Evolutionary conservation across 2,329 filamentous ascomycete genomes (phyloP), one percentile per base, ranked within the genome.

Genomic region (Colletotrichum nymphaeae): DNA sequence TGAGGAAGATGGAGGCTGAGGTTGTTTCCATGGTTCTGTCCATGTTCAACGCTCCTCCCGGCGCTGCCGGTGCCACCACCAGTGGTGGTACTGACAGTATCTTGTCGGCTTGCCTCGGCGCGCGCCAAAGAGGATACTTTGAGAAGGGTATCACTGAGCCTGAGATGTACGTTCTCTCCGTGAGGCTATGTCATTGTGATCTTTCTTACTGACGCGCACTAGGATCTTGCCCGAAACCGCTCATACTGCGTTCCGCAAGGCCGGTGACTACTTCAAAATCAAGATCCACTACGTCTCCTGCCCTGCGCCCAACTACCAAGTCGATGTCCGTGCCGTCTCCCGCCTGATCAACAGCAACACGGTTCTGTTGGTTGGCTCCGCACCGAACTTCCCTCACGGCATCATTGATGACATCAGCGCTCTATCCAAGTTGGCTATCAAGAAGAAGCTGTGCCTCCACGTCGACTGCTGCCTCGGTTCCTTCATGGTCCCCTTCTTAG

Each of bases 1-100:
- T 99, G 65, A 89, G 97, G 79, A 99, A 99, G 90, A 99, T 99
- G 97, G 97, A 99, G 86, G 96, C 97, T 57, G 97, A 99, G 86
- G 88, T 99, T 74, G 97, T 99, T 65, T 93, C 95, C 76, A 99
- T 99, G 96, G 95, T 97, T 35, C 86, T 97, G 74, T 90, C 90
- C 57, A 86, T 99, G 82, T 69, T 98, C 87, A 94, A 97, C 82
- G 95, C 93, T 9, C 97, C 97, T 3, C 86, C 91, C n/a, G 93
- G 91, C 69, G 94, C 92, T 35, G 95, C 94, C 5, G 97, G 97
- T 75, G 95, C 97, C 11, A 95, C 94, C 19, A 98, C 97, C 1
- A 94, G 93, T 75, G 97, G 97, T 75, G 97, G 97, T 62, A 98
- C 97, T 0, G 97, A 99, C 84, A 97, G 95, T 73, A 99, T 99